Conservation (phyloP, 2,329 filamentous ascomycete genomes). For the Knoxdaviesia proteae region DNA sequence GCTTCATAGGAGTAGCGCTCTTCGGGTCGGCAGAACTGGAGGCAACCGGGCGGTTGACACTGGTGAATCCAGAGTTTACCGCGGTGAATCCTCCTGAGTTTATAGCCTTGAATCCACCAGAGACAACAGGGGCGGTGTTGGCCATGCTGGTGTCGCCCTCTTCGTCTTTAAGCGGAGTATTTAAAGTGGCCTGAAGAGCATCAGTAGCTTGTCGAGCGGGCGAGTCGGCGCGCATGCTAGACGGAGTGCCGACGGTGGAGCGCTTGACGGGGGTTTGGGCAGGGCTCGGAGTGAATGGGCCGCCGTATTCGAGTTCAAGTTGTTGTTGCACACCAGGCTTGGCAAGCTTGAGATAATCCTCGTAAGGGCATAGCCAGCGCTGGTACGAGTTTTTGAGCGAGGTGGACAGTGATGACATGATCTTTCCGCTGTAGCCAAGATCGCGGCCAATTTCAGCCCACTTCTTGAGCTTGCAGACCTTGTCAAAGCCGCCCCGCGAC, state of each 20-base stretch:
- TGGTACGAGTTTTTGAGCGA: conserved; percentile 97
- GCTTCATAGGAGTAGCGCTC: conserved; percentile 15
- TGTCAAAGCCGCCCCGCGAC: conserved; percentile 80
- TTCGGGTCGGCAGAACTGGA: conserved; percentile 1
- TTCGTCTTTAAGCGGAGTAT: conserved; percentile 18
- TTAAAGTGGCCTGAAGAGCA: conserved; percentile 26
- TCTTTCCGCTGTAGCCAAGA: conserved; percentile 94
- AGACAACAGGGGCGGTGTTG: conserved; percentile 19
- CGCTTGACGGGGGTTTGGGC: conserved; percentile 50
- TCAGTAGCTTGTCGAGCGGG: conserved; percentile 39
- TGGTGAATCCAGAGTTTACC: conserved; percentile 49
- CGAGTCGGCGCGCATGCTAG: conserved; percentile 40
- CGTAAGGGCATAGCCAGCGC: conserved; percentile 89
- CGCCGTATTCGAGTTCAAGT: conserved; percentile 79
- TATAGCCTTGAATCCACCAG: conserved; percentile 39
- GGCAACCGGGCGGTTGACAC: conserved; percentile 33
- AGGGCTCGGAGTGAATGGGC: conserved; percentile 62
- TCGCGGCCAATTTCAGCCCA: conserved; percentile 98
- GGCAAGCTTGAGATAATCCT: conserved; percentile 75
- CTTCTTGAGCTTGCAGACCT: conserved; percentile 93
- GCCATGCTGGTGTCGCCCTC: conserved; percentile 27
- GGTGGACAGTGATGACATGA: conserved; percentile 96
- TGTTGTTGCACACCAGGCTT: conserved; percentile 96
- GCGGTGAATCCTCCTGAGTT: conserved; percentile 47
- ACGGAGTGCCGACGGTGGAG: conserved; percentile 37